phyloP scores from a whole-genome alignment of 1,284 basidiomycete genomes.

The Apiotrichum mycotoxinovorans region DNA sequence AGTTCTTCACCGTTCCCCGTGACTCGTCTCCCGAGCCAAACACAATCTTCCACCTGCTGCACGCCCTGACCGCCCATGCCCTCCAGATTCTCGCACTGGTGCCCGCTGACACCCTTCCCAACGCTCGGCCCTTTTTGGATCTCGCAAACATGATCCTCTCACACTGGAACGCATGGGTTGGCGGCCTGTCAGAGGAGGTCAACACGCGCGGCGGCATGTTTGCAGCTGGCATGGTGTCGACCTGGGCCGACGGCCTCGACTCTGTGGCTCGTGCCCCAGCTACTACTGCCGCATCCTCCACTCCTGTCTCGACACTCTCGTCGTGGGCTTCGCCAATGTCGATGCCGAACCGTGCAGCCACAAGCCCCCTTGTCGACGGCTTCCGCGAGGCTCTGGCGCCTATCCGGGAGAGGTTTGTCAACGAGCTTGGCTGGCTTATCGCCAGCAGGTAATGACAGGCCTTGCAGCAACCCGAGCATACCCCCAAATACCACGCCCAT shows the following conservation, averaged over 20 bases:
- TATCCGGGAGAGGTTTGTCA: conserved; percentile 28
- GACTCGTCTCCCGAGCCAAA: conserved; percentile 20
- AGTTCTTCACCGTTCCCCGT: conserved; percentile 29
- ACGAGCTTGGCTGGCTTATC: conserved; percentile 40
- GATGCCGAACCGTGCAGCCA: neutral
- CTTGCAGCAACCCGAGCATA: no score
- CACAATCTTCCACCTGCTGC: conserved; percentile 35
- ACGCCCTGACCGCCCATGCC: conserved; percentile 30
- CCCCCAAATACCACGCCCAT: neutral
- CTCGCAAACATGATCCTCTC: conserved; percentile 34
- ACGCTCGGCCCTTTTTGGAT: conserved; percentile 27
- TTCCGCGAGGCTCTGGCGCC: conserved; percentile 35
- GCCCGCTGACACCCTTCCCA: conserved; percentile 21
- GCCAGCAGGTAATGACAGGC: neutral
- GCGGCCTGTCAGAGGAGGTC: conserved; percentile 32
- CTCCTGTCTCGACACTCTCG: neutral
- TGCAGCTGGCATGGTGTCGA: conserved; percentile 29
- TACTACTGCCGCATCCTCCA: neutral
- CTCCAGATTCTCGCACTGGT: conserved; percentile 30
- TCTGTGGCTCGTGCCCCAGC: conserved; percentile 14
- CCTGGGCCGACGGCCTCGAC: conserved; percentile 37
- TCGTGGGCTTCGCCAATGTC: conserved; percentile 17
- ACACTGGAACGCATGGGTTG: conserved; percentile 36
- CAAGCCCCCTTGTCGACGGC: conserved; percentile 24
- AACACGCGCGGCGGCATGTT: conserved; percentile 46